Evolutionary conservation across 2,329 filamentous ascomycete genomes (phyloP), one percentile per base, ranked within the genome.

Genomic region (Penicillium sp.): DNA sequence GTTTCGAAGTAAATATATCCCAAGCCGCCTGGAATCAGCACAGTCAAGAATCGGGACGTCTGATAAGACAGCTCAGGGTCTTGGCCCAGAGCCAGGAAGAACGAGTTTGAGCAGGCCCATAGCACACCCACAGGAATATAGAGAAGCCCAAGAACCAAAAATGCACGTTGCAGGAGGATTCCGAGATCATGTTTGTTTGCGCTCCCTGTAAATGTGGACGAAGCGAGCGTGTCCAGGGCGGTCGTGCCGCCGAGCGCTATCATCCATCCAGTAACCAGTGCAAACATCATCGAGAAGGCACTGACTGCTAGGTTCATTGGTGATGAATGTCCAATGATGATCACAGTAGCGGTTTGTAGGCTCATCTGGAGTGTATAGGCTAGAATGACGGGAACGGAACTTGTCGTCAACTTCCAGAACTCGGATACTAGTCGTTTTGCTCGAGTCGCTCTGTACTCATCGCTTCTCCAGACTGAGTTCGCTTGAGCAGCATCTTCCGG

Each of bases 221-320:
- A 93, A 2, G 90, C 91, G 24, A 96, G 79, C 0, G 92, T 96
- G 73, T 96, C 92, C 44, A 96, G 83, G 0, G 92, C 92, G 1
- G 91, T 96, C 0, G 91, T 93, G 7, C 92, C 92, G 31, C 92
- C 92, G 4, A 96, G 83, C 0, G 88, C 92, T 59, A 96, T 90
- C 39, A 96, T 83, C 91, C 92, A 96, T 0, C 88, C 92, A 0
- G 91, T 92, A 22, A 89, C 87, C 89, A 94, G 92, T 55, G 92
- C 92, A 67, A 96, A 96, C 92, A 96, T 96, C 79, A 95, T 94
- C 2, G 89, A 90, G 69, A 96, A 96, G 0, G 92, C 91, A 1
- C 91, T 89, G 0, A 89, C 90, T 0, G 92, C 90, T 6, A 96
- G 79, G 1, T 91, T 87, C 73, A 95, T 89, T 1, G 92, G 88